Evolutionary conservation across 345 rosid species (phyloP).

Genomic region (Kandelia obovata): DNA sequence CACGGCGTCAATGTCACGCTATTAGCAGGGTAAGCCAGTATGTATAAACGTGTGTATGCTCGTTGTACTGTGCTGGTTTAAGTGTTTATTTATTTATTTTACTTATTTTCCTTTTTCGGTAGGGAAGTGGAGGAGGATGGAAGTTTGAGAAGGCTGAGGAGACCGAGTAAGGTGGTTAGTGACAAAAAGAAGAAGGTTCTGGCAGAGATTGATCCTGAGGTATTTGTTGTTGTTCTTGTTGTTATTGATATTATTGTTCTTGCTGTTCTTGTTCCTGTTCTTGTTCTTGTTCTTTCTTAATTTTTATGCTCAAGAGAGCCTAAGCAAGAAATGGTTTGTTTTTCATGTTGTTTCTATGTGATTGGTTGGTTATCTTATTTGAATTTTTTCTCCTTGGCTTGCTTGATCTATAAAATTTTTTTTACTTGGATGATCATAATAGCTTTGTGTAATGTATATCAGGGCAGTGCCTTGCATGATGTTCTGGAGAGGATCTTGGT

Average conservation of each 20-base stretch:
- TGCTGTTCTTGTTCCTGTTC: not conserved
- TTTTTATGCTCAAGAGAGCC: too few species aligned
- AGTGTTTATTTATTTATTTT: constrained; percentile 3
- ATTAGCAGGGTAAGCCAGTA: constrained; percentile 39
- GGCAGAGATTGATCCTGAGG: constrained; percentile 74
- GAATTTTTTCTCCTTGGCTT: not conserved
- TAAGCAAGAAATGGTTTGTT: too few species aligned
- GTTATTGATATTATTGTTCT: not conserved
- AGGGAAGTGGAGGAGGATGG: constrained; percentile 45
- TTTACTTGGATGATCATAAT: not conserved
- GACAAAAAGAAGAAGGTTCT: constrained; percentile 50
- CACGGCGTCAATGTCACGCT: constrained; percentile 52
- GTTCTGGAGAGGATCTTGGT: constrained; percentile 49
- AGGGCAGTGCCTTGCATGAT: constrained; percentile 73
- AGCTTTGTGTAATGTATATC: constrained; percentile 14
- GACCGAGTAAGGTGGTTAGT: constrained; percentile 21
- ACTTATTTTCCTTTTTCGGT: not conserved
- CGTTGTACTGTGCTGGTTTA: not conserved
- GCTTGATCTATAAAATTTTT: not conserved
- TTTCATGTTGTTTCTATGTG: not conserved
- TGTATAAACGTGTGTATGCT: not conserved
- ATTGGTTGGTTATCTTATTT: not conserved
- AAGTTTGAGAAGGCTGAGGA: constrained; percentile 28
- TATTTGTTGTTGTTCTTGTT: constrained; percentile 19
- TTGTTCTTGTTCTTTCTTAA: not conserved